Percentiles rank a stretch among this genome's conserved stretches.
phyloP scores from a whole-genome alignment of 306 rosid species.

The Hippophae rhamnoides region DNA sequence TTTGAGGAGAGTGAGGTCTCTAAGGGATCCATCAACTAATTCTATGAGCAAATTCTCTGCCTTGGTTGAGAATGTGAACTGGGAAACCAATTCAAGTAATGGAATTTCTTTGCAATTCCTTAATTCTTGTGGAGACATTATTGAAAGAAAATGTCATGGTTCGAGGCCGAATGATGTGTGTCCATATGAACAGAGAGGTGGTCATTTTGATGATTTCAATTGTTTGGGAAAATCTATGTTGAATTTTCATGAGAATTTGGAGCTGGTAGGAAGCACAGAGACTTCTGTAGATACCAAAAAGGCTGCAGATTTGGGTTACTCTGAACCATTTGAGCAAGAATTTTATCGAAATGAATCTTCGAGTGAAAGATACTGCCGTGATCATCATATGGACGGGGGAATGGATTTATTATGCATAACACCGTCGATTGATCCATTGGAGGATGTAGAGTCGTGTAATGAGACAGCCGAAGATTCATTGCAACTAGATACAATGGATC shows the following conservation, averaged over 20 bases:
- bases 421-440: constrained; percentile 30
- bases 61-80: constrained; percentile 51
- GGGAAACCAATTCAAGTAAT: constrained; percentile 51
- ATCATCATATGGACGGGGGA: constrained; percentile 26
- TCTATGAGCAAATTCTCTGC: constrained; percentile 52
- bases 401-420: constrained; percentile 22
- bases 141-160: constrained; percentile 19
- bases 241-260: constrained; percentile 21
- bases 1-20: constrained; percentile 75
- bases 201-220: constrained; percentile 20
- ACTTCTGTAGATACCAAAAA: constrained; percentile 11
- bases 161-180: constrained; percentile 26
- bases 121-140: constrained; percentile 29
- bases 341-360: constrained; percentile 23
- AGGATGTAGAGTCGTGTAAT: constrained; percentile 30
- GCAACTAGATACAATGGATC: constrained; percentile 30
- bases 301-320: constrained; percentile 22
- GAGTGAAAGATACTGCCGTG: constrained; percentile 32
- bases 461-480: constrained; percentile 17
- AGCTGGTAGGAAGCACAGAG: constrained; percentile 13
- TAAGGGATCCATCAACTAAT: constrained; percentile 80
- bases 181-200: constrained; percentile 19
- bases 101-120: constrained; percentile 46
- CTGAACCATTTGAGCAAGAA: constrained; percentile 14
- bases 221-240: constrained; percentile 24